These are phyloP conservation scores for Termitomyces bulborhizus DNA, from an alignment of 768 basidiomycete species.

Conservation along the genomic window DNA sequence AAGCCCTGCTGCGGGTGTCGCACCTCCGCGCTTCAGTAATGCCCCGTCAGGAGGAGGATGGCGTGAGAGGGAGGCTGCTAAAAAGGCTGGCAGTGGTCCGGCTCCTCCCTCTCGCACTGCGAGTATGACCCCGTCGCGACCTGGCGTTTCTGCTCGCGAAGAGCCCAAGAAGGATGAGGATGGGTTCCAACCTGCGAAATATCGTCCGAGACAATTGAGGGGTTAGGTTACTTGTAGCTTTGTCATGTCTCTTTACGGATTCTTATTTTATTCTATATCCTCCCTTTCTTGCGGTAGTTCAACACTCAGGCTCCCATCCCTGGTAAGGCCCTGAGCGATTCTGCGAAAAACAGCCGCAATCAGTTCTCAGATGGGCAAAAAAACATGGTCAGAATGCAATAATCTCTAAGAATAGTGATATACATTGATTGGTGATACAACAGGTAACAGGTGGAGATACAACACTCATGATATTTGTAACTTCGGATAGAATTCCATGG, in stretches of 20 bases:
- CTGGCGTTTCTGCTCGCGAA: constrained; percentile 35
- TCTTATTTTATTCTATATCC: not conserved
- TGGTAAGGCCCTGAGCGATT: too few species aligned
- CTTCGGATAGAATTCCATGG: too few species aligned
- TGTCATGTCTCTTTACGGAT: not conserved
- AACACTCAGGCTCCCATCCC: too few species aligned
- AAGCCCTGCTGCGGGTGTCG: constrained; percentile 39
- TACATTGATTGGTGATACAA: not conserved
- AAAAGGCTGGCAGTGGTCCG: constrained; percentile 9
- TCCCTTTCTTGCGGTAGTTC: not conserved
- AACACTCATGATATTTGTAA: too few species aligned
- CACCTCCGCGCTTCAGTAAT: constrained; percentile 30
- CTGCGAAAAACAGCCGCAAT: too few species aligned
- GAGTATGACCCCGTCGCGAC: constrained; percentile 22
- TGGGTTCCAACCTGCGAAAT: constrained; percentile 61
- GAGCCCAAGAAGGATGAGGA: constrained; percentile 53
- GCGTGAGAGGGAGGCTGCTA: constrained; percentile 22
- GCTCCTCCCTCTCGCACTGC: constrained; percentile 15
- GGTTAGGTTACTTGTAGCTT: constrained; percentile 10
- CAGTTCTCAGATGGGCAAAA: too few species aligned
- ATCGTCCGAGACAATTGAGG: constrained; percentile 22
- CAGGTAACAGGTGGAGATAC: too few species aligned
- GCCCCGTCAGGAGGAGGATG: constrained; percentile 21
- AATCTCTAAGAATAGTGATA: too few species aligned
- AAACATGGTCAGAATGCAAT: too few species aligned